phyloP scores from a whole-genome alignment of 768 basidiomycete genomes.

The Udeniomyces megalosporus region DNA sequence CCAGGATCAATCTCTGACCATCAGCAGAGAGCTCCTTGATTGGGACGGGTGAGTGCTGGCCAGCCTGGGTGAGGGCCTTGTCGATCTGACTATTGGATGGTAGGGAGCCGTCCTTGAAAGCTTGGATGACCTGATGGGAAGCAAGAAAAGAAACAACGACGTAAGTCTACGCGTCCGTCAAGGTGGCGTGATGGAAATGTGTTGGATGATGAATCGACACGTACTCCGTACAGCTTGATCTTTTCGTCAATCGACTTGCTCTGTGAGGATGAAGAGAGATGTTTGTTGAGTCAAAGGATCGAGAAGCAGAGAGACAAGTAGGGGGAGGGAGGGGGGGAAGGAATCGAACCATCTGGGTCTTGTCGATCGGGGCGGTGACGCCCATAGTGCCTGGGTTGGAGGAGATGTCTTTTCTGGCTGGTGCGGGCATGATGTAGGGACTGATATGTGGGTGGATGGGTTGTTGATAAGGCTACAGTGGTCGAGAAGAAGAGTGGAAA shows the following conservation, averaged over 20 bases:
- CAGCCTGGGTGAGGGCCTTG: slow-evolving; percentile 36
- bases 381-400: no score
- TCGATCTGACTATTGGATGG: slow-evolving; percentile 47
- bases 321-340: not conserved
- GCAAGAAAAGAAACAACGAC: not conserved
- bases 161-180: no score
- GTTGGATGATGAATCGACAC: not conserved
- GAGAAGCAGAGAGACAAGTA: not conserved
- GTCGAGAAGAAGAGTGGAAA: no score
- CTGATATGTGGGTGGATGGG: no score
- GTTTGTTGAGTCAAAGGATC: not conserved
- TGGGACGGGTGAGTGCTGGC: slow-evolving; percentile 43
- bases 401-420: no score
- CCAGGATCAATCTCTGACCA: slow-evolving; percentile 57
- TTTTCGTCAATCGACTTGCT: slow-evolving; percentile 50
- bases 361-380: no score
- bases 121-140: slow-evolving; percentile 44
- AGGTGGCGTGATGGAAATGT: not conserved
- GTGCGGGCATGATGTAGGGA: no score
- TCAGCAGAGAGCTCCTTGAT: slow-evolving; percentile 53
- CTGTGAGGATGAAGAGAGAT: not conserved
- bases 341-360: not conserved
- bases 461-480: no score
- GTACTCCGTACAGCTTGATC: slow-evolving; percentile 56
- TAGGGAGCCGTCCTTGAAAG: slow-evolving; percentile 47